Percentiles rank a stretch among this genome's conserved stretches.
These are phyloP conservation scores for Chenopodium formosanum DNA, from an alignment of 148 eudicot genomes.

Conservation along the genomic window DNA sequence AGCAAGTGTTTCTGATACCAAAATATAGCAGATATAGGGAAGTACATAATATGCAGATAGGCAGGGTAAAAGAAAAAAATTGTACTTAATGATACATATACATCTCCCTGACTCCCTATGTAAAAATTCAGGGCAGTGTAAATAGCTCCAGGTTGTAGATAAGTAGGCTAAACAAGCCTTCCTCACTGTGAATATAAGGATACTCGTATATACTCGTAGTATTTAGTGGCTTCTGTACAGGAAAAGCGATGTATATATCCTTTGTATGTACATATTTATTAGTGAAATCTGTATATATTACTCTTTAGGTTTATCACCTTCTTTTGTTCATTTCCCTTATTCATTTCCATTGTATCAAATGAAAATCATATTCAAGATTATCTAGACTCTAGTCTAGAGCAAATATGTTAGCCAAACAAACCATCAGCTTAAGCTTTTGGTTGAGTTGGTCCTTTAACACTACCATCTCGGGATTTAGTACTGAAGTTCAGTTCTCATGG, in stretches of 20 bases:
- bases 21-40: constrained; percentile 1
- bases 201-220: background rate
- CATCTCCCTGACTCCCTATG: background rate
- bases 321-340: no score
- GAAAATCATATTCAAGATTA: no score
- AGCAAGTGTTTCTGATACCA: background rate
- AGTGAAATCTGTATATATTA: constrained; percentile 9
- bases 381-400: no score
- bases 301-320: no score
- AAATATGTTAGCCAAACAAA: no score
- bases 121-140: constrained; percentile 1
- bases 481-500: no score
- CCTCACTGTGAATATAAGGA: constrained; percentile 19
- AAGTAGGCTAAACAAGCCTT: constrained; percentile 7
- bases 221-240: constrained; percentile 16
- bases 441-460: no score
- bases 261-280: background rate
- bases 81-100: background rate
- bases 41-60: constrained; percentile 18
- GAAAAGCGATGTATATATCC: constrained; percentile 3
- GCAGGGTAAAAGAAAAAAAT: background rate
- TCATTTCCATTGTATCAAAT: no score
- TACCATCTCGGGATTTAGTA: no score
- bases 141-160: constrained; percentile 17
- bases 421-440: no score